phyloP scores from a whole-genome alignment of 2,329 filamentous ascomycete genomes.

The Trichoderma oligosporum region DNA sequence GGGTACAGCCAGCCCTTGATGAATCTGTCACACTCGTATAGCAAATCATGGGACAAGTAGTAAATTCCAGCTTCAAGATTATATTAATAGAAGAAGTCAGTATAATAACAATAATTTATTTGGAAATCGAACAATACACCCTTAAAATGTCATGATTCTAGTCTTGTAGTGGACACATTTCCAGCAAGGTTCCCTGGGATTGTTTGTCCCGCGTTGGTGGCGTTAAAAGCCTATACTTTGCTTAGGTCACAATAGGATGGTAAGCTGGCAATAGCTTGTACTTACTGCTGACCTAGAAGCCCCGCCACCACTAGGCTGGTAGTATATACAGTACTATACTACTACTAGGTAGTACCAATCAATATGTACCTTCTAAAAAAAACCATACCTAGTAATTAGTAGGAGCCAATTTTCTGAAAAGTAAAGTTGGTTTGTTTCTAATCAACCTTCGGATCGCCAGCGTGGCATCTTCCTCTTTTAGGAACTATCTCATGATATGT shows the following conservation, averaged over 20 bases:
- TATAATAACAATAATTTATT: no score
- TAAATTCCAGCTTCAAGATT: no score
- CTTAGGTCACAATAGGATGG: no score
- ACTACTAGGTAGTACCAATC: no score
- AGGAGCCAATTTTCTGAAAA: background rate
- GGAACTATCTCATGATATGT: constrained; percentile 19
- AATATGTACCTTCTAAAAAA: no score
- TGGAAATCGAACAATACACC: no score
- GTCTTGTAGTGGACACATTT: constrained; percentile 1
- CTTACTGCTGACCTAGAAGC: no score
- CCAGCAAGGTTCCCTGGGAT: background rate
- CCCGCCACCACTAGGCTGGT: constrained; percentile 12
- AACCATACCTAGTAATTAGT: no score
- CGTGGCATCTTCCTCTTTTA: constrained; percentile 25
- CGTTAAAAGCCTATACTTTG: background rate
- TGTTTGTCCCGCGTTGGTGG: constrained; percentile 3
- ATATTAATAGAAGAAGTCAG: no score
- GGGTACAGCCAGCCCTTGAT: background rate
- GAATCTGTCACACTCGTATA: background rate
- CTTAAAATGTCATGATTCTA: background rate
- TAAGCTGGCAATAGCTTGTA: no score
- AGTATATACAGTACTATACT: no score
- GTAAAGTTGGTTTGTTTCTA: constrained; percentile 1
- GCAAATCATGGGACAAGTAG: no score
- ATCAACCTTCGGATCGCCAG: constrained; percentile 21